These are phyloP conservation scores for Cymodocea nodosa DNA, from an alignment of 116 monocot species.

Conservation along the genomic window DNA sequence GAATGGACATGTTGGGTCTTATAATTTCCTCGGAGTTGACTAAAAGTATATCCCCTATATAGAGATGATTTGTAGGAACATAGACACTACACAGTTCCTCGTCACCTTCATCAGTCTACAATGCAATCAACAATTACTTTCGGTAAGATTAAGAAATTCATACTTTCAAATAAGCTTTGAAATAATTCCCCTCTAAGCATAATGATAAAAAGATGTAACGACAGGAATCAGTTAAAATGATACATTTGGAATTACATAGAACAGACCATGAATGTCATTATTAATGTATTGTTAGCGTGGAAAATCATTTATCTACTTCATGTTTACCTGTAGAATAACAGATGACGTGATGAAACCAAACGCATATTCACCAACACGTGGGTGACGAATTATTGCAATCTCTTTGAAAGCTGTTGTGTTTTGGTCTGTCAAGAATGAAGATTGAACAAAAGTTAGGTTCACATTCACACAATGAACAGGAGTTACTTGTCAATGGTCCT, in stretches of 20 bases:
- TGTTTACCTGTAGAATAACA: conserved; percentile 70
- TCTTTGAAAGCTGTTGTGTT: conserved; percentile 97
- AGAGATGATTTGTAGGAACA: conserved; percentile 95
- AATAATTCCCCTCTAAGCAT: too few species aligned
- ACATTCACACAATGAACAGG: too few species aligned
- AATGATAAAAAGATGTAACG: background rate
- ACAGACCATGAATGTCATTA: background rate
- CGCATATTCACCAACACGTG: conserved; percentile 93
- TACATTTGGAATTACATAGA: too few species aligned
- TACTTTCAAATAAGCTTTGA: too few species aligned
- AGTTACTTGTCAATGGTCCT: too few species aligned
- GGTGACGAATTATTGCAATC: conserved; percentile 98
- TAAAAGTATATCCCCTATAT: conserved; percentile 92
- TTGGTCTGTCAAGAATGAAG: conserved; percentile 52
- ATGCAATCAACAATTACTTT: background rate
- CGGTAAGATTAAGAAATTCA: background rate
- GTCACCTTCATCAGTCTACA: conserved; percentile 82
- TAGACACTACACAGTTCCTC: conserved; percentile 97
- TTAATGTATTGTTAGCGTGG: background rate
- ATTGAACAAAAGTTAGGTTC: too few species aligned
- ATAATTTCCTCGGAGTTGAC: conserved; percentile 90
- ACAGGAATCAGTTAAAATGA: background rate
- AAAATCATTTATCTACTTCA: too few species aligned
- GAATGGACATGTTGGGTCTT: conserved; percentile 88
- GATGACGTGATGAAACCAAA: conserved; percentile 96